Percentiles rank a stretch among this genome's conserved stretches.
Conservation (phyloP, 257 asterid species). For the Salvia miltiorrhiza region DNA sequence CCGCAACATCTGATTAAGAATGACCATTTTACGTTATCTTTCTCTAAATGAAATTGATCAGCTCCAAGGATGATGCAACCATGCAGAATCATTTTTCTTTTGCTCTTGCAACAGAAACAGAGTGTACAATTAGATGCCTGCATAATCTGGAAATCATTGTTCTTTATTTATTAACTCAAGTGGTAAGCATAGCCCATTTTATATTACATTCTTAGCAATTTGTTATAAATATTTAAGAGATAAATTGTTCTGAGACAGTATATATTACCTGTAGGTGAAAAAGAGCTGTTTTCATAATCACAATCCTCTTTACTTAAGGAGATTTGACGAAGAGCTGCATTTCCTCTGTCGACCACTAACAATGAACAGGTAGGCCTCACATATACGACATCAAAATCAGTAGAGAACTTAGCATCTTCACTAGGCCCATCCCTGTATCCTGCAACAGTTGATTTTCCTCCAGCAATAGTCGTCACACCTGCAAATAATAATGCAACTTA, state of each 20-base stretch:
- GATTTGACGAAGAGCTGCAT: conserved; percentile 96
- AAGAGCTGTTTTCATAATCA: conserved; percentile 57
- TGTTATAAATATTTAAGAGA: neutral
- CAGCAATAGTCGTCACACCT: conserved; percentile 99
- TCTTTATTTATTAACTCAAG: too few species aligned
- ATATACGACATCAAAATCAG: conserved; percentile 82
- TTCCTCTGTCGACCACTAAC: conserved; percentile 88
- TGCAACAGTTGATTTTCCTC: conserved; percentile 88
- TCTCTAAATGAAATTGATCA: neutral
- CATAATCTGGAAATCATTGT: too few species aligned
- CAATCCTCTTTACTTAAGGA: conserved; percentile 86
- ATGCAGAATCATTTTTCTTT: too few species aligned
- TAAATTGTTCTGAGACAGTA: neutral
- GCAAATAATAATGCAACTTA: conserved; percentile 21
- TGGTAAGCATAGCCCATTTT: too few species aligned
- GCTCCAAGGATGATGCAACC: too few species aligned
- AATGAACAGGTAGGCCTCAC: conserved; percentile 81
- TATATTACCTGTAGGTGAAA: conserved; percentile 64
- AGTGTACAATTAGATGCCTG: too few species aligned
- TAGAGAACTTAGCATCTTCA: conserved; percentile 93
- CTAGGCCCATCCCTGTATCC: conserved; percentile 99
- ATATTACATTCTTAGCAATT: too few species aligned
- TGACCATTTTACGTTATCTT: neutral
- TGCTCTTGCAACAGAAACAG: too few species aligned
- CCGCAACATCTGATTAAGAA: conserved; percentile 1